Percentiles rank a stretch among this genome's conserved stretches.
phyloP scores from a whole-genome alignment of 2,329 filamentous ascomycete genomes.

The Ascochyta lentis region DNA sequence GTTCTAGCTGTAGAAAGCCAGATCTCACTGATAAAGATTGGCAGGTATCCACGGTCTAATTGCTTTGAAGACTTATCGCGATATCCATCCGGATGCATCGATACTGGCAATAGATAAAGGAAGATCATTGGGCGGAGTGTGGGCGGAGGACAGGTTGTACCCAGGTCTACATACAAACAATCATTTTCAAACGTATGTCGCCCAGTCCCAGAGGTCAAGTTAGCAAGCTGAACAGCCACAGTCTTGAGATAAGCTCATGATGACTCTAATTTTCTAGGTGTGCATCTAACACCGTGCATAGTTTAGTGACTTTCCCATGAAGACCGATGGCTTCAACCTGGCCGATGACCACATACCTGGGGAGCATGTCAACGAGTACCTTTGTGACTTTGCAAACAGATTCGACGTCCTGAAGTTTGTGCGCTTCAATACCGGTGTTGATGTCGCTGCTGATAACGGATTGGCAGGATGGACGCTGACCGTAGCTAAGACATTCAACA shows the following conservation, averaged over 20 bases:
- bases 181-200: slow-evolving; percentile 46
- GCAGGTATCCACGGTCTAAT: slow-evolving; percentile 53
- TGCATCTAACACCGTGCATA: slow-evolving; percentile 12
- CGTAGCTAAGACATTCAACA: not conserved
- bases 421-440: slow-evolving; percentile 60
- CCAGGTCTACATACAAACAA: slow-evolving; percentile 55
- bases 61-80: slow-evolving; percentile 54
- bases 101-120: slow-evolving; percentile 54
- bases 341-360: slow-evolving; percentile 67
- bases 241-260: too few species aligned
- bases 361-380: slow-evolving; percentile 62
- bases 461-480: slow-evolving; percentile 31
- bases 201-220: too few species aligned
- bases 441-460: slow-evolving; percentile 48
- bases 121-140: slow-evolving; percentile 52
- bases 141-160: slow-evolving; percentile 53
- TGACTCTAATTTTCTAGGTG: too few species aligned
- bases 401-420: slow-evolving; percentile 57
- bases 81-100: slow-evolving; percentile 50
- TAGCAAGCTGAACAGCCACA: too few species aligned
- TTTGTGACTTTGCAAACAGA: slow-evolving; percentile 53
- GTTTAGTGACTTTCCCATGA: slow-evolving; percentile 49
- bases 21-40: not conserved
- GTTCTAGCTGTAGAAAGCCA: too few species aligned
- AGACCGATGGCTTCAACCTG: slow-evolving; percentile 28